Evolutionary conservation across 208 protist species (phyloP), one percentile per base, ranked within the genome.

Genomic region (Crithidia bombi): DNA sequence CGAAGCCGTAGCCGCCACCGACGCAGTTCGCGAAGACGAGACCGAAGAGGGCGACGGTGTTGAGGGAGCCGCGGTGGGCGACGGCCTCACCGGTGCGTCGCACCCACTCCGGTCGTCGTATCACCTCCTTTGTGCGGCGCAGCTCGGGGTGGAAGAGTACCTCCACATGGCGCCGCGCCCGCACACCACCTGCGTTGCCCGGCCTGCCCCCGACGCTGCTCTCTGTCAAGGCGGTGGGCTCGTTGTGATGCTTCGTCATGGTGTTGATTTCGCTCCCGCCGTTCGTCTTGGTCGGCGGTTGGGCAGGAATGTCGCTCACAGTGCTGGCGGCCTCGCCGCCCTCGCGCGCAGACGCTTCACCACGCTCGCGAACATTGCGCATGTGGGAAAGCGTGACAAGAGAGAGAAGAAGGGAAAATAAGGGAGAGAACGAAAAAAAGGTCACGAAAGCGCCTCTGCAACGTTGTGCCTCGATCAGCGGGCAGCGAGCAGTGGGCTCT

Each of bases 1-100:
- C 89, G 65, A 94, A 94, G 57, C 89, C 89, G 76, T 94, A 94
- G 35, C 89, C 89, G 33, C 89, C 86, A 35, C 86, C 89, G 17
- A 91, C 75, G 58, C 89, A 94, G 72, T 87, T 89, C 33, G 86
- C 71, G 55, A 92, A 94, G 62, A 94, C 66, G n/a, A 94, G 76
- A 10, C 86, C 89, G 47, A 92, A 90, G 19, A 94, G 77, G 5
- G 82, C 78, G 1, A 88, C 25, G 26, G 78, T 57, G 56, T 79
- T 84, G 59, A 94, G 83, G 15, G 84, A 91, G 57, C 86, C 85
- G 43, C 89, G 84, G 58, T 89, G 89, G 46, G 86, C 83, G 28
- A 92, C 86, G 17, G 70, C 86, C 69, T 94, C 89, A 17, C 89
- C 89, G 21, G 82, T 67, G 54, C 70, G 86, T 55, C 69, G 71